These are phyloP conservation scores for Ophiostoma pallidulum DNA, from an alignment of 2,329 filamentous ascomycete genomes.

Conservation along the genomic window DNA sequence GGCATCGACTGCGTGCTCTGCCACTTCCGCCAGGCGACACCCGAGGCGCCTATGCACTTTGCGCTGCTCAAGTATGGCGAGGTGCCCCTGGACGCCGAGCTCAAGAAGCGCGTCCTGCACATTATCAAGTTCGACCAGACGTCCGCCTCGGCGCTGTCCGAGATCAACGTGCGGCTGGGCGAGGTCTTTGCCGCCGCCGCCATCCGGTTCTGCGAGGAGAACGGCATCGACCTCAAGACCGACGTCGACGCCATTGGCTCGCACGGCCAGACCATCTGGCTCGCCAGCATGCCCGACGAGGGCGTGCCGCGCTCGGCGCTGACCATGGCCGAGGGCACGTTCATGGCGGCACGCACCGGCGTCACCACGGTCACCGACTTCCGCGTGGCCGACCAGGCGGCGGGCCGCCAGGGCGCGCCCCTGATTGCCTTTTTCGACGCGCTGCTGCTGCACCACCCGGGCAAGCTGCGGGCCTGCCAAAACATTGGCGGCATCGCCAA, in stretches of 20 bases:
- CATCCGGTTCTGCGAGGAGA: conserved; percentile 36
- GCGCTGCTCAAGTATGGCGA: conserved; percentile 48
- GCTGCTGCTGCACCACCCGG: conserved; percentile 45
- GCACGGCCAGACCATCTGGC: conserved; percentile 51
- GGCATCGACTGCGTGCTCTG: conserved; percentile 51
- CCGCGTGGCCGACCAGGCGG: conserved; percentile 45
- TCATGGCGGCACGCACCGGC: conserved; percentile 45
- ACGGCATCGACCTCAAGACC: conserved; percentile 31
- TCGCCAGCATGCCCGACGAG: conserved; percentile 41
- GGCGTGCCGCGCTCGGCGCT: conserved; percentile 38
- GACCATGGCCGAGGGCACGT: conserved; percentile 48
- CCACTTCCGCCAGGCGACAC: conserved; percentile 43
- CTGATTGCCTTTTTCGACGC: conserved; percentile 49
- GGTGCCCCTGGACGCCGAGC: conserved; percentile 39
- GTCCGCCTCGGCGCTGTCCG: conserved; percentile 42
- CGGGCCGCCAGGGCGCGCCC: conserved; percentile 45
- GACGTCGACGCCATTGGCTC: conserved; percentile 47
- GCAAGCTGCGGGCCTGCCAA: conserved; percentile 48
- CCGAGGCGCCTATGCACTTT: conserved; percentile 44
- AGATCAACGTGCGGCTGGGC: conserved; percentile 48
- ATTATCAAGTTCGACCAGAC: conserved; percentile 47
- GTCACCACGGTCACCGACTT: conserved; percentile 52
- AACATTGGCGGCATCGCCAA: conserved; percentile 54
- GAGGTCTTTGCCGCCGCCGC: conserved; percentile 46
- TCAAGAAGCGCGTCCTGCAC: conserved; percentile 48